These are phyloP conservation scores for Pelargonium cotyledonis DNA, from an alignment of 441 rosid genomes.

Conservation along the genomic window DNA sequence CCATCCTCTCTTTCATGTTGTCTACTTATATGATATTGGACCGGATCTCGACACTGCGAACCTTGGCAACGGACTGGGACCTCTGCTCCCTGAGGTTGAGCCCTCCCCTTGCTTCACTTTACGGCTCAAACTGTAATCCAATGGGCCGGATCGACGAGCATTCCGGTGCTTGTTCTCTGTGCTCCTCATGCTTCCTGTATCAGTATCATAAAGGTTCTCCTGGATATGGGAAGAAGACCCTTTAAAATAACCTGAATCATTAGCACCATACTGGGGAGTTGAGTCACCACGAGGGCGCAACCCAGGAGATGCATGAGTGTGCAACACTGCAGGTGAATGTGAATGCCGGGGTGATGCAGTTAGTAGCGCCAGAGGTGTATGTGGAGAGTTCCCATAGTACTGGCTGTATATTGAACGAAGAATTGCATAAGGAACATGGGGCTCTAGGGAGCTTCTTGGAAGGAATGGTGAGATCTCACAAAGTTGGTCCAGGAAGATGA, in stretches of 20 bases:
- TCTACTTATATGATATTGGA: constrained; percentile 78
- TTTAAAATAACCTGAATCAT: constrained; percentile 66
- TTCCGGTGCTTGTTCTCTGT: constrained; percentile 46
- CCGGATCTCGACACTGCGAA: constrained; percentile 97
- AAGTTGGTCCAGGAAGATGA: constrained; percentile 91
- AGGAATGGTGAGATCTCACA: constrained; percentile 90
- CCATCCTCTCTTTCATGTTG: neutral
- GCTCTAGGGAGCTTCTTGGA: constrained; percentile 83
- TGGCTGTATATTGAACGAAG: constrained; percentile 87
- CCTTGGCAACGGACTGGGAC: constrained; percentile 87
- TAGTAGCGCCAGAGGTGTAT: constrained; percentile 50
- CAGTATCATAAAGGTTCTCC: constrained; percentile 46
- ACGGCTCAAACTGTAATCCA: constrained; percentile 80
- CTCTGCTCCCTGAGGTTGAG: constrained; percentile 66
- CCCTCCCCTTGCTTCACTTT: constrained; percentile 56
- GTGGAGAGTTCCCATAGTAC: constrained; percentile 73
- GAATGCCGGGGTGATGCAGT: constrained; percentile 69
- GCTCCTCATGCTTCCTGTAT: constrained; percentile 41
- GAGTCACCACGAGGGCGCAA: constrained; percentile 57
- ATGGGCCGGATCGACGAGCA: constrained; percentile 84
- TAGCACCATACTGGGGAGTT: constrained; percentile 59
- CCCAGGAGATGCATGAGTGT: constrained; percentile 70
- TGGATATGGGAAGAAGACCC: constrained; percentile 76
- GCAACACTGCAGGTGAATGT: constrained; percentile 74
- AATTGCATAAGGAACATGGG: constrained; percentile 72